Base-by-base conservation (phyloP, 2,329 filamentous ascomycete species). In the Pestalotiopsis sp. region DNA sequence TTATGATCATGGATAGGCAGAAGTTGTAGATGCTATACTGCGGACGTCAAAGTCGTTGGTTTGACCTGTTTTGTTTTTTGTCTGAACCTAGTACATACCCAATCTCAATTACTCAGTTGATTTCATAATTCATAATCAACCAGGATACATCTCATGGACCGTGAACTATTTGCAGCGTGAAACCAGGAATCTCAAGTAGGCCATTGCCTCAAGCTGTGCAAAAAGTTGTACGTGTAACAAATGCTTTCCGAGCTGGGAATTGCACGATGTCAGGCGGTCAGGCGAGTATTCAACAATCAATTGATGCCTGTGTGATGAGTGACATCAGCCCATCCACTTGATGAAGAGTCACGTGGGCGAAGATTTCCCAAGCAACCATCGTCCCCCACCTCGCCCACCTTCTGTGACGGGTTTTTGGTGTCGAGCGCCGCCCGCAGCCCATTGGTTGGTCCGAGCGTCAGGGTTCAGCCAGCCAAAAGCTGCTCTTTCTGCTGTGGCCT, bases 391-490 rank as follows among this genome's bases (percentile, higher is more conserved):
- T 45, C 25, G 25, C 25, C 25, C 25, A 25, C 25, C 25, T 25
- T 25, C 25, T 45, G 17, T 14, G 11, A 23, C 20, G 57, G 20
- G 27, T 59, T 58, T 23, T n/a, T 25, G 57, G 3, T 20, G 20
- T n/a, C 17, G 20, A 9, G 45, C 17, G 17, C 17, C 41, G 41
- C 13, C 17, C 13, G 4, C 17, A 4, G 45, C 45, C 5, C 17
- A n/a, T n/a, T 13, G 14, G 38, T 5, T 62, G 59, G 61, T 49
- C 61, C 61, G 45, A 64, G 61, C 61, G 38, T 64, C 61, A 66
- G 45, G 63, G 63, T 36, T 66, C 45, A n/a, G 45, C 41, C 17
- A 52, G 45, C 45, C 41, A n/a, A 52, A 52, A 52, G 20, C 17
- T 52, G 45, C 45, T 52, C 45, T 52, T 9, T 52, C 4, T 52